Evolutionary conservation across 2,329 filamentous ascomycete species (phyloP).

Genomic region (Seiridium unicorne): DNA sequence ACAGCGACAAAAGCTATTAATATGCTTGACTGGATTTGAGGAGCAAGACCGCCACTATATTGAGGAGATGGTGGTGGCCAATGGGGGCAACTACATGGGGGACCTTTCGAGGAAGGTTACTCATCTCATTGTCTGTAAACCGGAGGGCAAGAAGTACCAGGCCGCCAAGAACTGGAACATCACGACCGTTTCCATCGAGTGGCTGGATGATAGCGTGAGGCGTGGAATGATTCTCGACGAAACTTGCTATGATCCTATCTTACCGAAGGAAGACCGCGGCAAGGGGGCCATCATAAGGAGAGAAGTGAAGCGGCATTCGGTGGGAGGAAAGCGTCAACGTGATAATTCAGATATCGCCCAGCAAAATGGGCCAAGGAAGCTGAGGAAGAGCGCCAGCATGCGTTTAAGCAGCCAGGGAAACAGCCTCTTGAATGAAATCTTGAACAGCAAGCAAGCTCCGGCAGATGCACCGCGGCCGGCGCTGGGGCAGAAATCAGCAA

Average conservation of each 20-base stretch:
- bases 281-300: constrained; percentile 70
- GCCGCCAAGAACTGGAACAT: constrained; percentile 84
- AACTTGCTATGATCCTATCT: constrained; percentile 72
- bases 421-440: constrained; percentile 87
- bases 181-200: constrained; percentile 76
- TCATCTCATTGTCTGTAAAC: constrained; percentile 77
- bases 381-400: constrained; percentile 83
- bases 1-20: constrained; percentile 41
- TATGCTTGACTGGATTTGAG: constrained; percentile 58
- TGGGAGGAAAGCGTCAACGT: constrained; percentile 59
- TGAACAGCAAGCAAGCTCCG: constrained; percentile 46
- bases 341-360: constrained; percentile 41
- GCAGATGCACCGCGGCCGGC: constrained; percentile 22
- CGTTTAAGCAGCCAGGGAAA: constrained; percentile 79
- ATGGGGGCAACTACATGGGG: constrained; percentile 82
- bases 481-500: constrained; percentile 1
- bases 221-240: constrained; percentile 92
- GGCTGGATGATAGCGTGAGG: constrained; percentile 79
- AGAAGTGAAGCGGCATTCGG: constrained; percentile 38
- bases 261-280: constrained; percentile 71
- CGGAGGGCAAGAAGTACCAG: constrained; percentile 85
- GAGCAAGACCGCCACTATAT: constrained; percentile 45
- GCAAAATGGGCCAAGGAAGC: constrained; percentile 69
- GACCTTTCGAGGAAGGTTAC: constrained; percentile 85
- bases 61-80: constrained; percentile 61